Percentiles rank a stretch among this genome's conserved stretches.
Conservation (phyloP, 2,329 filamentous ascomycete genomes). For the Dryadomyces quercus-mongolicae region DNA sequence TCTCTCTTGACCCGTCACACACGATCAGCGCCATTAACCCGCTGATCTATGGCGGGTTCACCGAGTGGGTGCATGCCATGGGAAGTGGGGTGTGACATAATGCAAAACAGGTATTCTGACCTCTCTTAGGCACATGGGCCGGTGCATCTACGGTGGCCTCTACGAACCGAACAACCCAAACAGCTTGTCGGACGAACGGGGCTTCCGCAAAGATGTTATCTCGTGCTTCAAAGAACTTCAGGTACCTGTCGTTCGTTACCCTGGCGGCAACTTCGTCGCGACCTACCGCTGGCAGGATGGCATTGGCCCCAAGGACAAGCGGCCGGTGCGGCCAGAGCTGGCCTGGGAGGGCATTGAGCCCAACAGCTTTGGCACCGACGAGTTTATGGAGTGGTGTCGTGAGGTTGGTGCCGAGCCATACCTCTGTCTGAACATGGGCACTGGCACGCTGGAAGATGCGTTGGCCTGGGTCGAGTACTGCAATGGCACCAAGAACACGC, state of each 20-base stretch:
- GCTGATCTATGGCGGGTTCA: constrained; percentile 76
- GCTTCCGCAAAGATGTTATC: constrained; percentile 71
- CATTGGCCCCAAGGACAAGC: constrained; percentile 58
- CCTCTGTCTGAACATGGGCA: constrained; percentile 70
- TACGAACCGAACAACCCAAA: constrained; percentile 60
- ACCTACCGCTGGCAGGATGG: constrained; percentile 82
- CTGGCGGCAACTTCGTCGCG: constrained; percentile 73
- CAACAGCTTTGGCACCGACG: constrained; percentile 75
- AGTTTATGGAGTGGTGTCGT: constrained; percentile 74
- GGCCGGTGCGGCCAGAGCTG: constrained; percentile 57
- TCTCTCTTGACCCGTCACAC: constrained; percentile 44
- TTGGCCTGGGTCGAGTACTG: constrained; percentile 80
- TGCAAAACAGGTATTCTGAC: no score
- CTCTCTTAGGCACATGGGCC: constrained; percentile 61
- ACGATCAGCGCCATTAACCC: constrained; percentile 63
- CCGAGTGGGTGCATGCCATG: constrained; percentile 44
- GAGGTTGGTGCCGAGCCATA: constrained; percentile 66
- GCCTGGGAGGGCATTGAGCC: constrained; percentile 68
- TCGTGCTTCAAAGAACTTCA: constrained; percentile 60
- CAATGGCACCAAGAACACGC: constrained; percentile 63
- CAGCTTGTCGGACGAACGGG: constrained; percentile 54
- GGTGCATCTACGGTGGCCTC: constrained; percentile 78
- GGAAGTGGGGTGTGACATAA: no score
- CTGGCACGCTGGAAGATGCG: constrained; percentile 45
- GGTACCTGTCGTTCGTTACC: constrained; percentile 67